These are phyloP conservation scores for Chimonanthus salicifolius DNA, from an alignment of 164 flowering plant genomes.

Conservation along the genomic window DNA sequence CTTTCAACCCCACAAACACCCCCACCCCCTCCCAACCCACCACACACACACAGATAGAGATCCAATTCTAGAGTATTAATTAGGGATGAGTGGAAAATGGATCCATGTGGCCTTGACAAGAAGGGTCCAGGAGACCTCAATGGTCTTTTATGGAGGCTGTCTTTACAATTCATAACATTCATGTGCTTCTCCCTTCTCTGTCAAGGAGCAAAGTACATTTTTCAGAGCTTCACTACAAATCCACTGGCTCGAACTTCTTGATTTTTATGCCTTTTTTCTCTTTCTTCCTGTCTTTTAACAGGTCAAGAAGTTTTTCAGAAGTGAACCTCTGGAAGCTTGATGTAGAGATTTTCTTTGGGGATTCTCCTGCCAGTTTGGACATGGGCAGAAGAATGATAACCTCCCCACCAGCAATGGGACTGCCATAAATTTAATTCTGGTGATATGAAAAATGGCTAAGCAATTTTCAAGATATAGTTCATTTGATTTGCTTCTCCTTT, in stretches of 20 bases:
- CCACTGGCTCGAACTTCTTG: neutral
- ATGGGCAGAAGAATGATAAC: neutral
- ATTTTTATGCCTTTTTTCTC: neutral
- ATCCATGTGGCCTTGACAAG: too few species aligned
- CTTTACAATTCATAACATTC: neutral
- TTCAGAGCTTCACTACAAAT: neutral
- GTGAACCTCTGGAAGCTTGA: conserved; percentile 7
- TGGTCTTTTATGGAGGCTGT: neutral
- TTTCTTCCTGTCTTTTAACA: conserved; percentile 6
- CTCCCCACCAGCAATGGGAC: neutral
- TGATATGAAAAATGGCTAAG: neutral
- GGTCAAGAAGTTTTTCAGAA: conserved; percentile 28
- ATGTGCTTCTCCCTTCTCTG: neutral
- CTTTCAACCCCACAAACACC: neutral
- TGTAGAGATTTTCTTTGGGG: neutral
- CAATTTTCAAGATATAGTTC: neutral
- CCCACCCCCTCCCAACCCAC: too few species aligned
- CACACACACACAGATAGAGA: too few species aligned
- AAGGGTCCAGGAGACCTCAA: neutral
- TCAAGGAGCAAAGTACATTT: neutral
- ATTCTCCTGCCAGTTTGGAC: neutral
- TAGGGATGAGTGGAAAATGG: too few species aligned
- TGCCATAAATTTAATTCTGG: neutral
- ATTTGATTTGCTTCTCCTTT: neutral
- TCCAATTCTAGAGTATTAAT: too few species aligned